phyloP scores from a whole-genome alignment of 306 rosid species.

The Quercus robur region DNA sequence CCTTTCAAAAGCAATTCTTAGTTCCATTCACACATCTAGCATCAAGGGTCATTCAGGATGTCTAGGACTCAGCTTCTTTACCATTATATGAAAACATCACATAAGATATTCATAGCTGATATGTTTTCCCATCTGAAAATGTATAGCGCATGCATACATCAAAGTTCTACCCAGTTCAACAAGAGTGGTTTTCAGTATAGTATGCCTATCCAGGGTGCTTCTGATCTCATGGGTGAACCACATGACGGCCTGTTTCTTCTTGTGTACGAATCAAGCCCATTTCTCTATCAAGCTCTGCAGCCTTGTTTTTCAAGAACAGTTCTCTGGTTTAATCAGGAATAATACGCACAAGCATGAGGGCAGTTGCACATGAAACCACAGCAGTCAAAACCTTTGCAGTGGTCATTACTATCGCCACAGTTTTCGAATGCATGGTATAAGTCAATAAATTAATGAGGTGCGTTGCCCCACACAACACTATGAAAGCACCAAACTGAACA shows the following conservation, averaged over 20 bases:
- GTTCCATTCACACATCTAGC: background rate
- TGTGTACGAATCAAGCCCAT: conserved; percentile 79
- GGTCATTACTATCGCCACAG: conserved; percentile 71
- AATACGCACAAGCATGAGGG: conserved; percentile 78
- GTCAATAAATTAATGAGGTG: conserved; percentile 79
- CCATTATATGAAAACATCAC: no score
- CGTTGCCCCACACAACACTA: conserved; percentile 81
- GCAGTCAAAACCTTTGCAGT: conserved; percentile 75
- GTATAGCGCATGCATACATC: no score
- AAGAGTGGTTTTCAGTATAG: conserved; percentile 70
- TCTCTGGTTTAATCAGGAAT: conserved; percentile 80
- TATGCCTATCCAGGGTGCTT: conserved; percentile 77
- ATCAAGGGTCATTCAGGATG: background rate
- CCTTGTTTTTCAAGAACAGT: conserved; percentile 72
- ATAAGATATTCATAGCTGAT: background rate
- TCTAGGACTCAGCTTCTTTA: background rate
- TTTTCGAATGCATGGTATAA: conserved; percentile 52
- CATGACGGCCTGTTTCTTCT: conserved; percentile 84
- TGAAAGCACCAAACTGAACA: conserved; percentile 87
- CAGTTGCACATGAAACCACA: conserved; percentile 74
- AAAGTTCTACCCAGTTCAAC: conserved; percentile 75
- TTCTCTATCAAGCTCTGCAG: conserved; percentile 81
- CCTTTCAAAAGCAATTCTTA: background rate
- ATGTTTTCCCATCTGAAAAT: background rate
- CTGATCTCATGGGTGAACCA: conserved; percentile 77